Base-by-base conservation (phyloP, 2,329 filamentous ascomycete species). In the Ceratocystis smalleyi region DNA sequence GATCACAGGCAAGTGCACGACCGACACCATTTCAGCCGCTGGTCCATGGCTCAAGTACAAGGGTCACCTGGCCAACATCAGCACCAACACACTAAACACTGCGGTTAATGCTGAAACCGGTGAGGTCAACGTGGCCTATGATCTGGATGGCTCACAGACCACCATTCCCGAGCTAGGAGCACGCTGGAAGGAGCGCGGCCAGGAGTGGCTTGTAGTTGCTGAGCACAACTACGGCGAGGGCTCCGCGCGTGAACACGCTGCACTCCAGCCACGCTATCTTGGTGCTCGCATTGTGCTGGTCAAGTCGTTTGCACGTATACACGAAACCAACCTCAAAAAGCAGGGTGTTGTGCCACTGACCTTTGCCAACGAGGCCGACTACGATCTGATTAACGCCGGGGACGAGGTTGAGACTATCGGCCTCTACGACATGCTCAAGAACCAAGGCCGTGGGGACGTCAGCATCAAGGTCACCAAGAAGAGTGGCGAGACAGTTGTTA, bases 31-130 rank as follows among this genome's bases (percentile, higher is more conserved):
- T 76, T 97, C 91, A 45, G 92, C 92, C 43, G 92, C 92, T 0
- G 92, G 92, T 5, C 92, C 92, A 17, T 97, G 92, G 92, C 83
- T 99, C 69, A 97, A 97, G 77, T 99, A 97, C 84, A 97, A 97
- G 81, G 94, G 94, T 68, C 94, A 99, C 76, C 83, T 99, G 68
- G 90, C 94, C 74, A 99, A 99, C 79, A 99, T 99, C 75, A 88
- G 86, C 70, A 90, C 90, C 73, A 99, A 99, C 82, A 99, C 94
- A 1, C 84, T 99, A 69, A 96, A 96, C 76, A 94, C 91, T 63
- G 94, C 94, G 67, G 81, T 91, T 73, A 96, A 96, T 75, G 91
- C 88, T 54, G 89, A 89, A 68, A 99, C 92, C 0, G 88, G 87
- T 69, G 91, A 96, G 75, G 91, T 94, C 68, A 97, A 97, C 75